Evolutionary conservation across 164 flowering plant species (phyloP), one percentile per base, ranked within the genome.

Genomic region (Chimonanthus praecox): DNA sequence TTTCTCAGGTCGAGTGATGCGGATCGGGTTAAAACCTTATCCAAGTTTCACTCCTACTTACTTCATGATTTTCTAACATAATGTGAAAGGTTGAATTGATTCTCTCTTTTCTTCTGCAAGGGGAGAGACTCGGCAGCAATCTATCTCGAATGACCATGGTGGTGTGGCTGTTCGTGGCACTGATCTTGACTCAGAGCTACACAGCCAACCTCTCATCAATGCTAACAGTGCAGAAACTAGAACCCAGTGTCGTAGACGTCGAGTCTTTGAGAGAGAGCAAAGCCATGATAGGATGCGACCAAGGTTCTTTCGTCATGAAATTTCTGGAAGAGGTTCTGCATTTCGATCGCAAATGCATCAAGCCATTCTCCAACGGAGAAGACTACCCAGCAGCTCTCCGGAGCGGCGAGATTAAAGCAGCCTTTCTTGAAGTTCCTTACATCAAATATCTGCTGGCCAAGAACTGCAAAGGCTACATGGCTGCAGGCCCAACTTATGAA

Each of bases 81-180:
- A 58, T 8, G 16, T 58, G 0, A 8, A 58, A 13, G 3, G 61
- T 58, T 58, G 61, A 8, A 10, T n/a, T 10, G 61, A 6, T 58
- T 58, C 16, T 58, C 61, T 58, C 9, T 45, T 18, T 47, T 9
- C 11, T 49, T 68, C 20, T 58, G 68, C 72, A 78, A 85, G 88
- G 75, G 64, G 87, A 86, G 78, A 81, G 49, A 20, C 76, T 83
- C 15, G 18, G 76, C 3, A 83, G 83, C 79, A 86, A 82, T 49
- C 70, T 81, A 58, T 72, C 83, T 2, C 75, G 87, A n/a, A 75
- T 84, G 60, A 83, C 82, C 68, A 66, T 83, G 76, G 76, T 84
- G 7, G 49, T 82, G 49, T 87, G 90, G 90, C 33, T 78, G 16
- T 80, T 87, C 51, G 84, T 83, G 5, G 85, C 85, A 16, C 76